A percentile compares a stretch with the other conserved stretches of the same genome.
Evolutionary conservation across 192 early-diverging fungal genomes (phyloP).

Genomic region (Pecoramyces ruminantium): DNA sequence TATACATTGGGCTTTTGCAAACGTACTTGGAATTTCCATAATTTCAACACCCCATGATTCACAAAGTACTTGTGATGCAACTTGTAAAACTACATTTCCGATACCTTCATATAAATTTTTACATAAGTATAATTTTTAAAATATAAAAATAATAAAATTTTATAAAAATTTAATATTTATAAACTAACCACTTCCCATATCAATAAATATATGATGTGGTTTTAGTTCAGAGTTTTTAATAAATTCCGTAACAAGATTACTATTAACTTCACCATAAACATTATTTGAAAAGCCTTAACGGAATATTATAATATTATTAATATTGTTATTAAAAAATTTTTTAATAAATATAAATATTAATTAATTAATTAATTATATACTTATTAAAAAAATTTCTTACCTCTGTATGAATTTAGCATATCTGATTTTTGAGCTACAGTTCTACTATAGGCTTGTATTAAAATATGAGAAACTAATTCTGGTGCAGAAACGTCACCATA

Average conservation of each 20-base stretch:
- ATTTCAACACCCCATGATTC: slow-evolving; percentile 77
- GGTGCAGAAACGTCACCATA: slow-evolving; percentile 16
- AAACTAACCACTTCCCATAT: slow-evolving; percentile 45
- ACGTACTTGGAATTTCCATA: slow-evolving; percentile 63
- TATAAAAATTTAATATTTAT: neutral
- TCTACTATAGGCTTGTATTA: slow-evolving; percentile 78
- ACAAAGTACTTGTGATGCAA: slow-evolving; percentile 75
- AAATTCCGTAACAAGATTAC: slow-evolving; percentile 64
- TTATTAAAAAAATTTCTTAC: neutral
- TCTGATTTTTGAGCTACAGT: slow-evolving; percentile 63
- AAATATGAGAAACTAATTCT: slow-evolving; percentile 62
- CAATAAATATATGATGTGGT: slow-evolving; percentile 62
- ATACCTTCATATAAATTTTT: slow-evolving; percentile 30
- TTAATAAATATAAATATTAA: neutral
- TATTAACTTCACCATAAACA: slow-evolving; percentile 92
- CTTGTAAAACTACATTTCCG: slow-evolving; percentile 92
- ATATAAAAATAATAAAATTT: neutral
- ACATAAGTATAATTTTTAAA: neutral
- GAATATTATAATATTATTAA: neutral
- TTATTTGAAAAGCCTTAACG: slow-evolving; percentile 65
- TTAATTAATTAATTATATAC: neutral
- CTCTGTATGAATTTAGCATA: slow-evolving; percentile 55
- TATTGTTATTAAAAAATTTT: too few relatives aligned
- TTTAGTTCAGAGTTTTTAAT: slow-evolving; percentile 51
- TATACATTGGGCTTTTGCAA: slow-evolving; percentile 59